Conservation (phyloP, 208 protist species). For the Trypanosoma theileri region DNA sequence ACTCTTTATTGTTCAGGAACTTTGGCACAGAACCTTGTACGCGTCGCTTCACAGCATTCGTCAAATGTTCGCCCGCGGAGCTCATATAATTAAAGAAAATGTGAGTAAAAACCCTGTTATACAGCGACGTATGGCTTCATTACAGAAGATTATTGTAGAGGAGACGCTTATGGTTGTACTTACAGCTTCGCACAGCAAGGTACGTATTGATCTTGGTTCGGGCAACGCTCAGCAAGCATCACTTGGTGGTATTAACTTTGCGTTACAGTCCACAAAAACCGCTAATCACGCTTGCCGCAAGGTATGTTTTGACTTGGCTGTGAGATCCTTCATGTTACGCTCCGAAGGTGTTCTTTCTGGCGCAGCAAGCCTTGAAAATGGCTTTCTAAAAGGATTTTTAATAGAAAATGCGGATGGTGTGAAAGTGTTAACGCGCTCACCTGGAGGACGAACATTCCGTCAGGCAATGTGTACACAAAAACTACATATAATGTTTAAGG, state of each 20-base stretch:
- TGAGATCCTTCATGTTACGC: constrained; percentile 35
- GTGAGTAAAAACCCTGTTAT: constrained; percentile 18
- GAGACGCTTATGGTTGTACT: constrained; percentile 34
- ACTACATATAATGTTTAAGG: constrained; percentile 74
- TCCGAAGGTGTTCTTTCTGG: constrained; percentile 84
- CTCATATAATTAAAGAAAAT: constrained; percentile 24
- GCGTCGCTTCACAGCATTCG: constrained; percentile 40
- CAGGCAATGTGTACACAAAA: constrained; percentile 42
- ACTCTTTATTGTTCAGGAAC: constrained; percentile 58
- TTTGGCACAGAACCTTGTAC: constrained; percentile 51
- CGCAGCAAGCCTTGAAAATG: constrained; percentile 44
- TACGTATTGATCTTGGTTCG: constrained; percentile 67
- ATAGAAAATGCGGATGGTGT: constrained; percentile 51
- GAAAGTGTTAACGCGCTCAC: constrained; percentile 48
- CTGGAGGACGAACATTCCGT: constrained; percentile 68
- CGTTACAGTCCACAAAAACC: constrained; percentile 31
- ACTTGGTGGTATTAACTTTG: constrained; percentile 38
- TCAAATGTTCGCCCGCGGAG: constrained; percentile 36
- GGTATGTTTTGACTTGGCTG: constrained; percentile 33
- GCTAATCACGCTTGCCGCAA: constrained; percentile 18
- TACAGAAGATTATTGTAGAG: constrained; percentile 2
- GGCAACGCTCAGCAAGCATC: constrained; percentile 73
- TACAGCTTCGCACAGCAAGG: constrained; percentile 43
- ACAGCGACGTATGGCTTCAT: neutral
- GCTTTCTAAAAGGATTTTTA: constrained; percentile 53